Conservation (phyloP, 306 rosid genomes). For the Fagus crenata region DNA sequence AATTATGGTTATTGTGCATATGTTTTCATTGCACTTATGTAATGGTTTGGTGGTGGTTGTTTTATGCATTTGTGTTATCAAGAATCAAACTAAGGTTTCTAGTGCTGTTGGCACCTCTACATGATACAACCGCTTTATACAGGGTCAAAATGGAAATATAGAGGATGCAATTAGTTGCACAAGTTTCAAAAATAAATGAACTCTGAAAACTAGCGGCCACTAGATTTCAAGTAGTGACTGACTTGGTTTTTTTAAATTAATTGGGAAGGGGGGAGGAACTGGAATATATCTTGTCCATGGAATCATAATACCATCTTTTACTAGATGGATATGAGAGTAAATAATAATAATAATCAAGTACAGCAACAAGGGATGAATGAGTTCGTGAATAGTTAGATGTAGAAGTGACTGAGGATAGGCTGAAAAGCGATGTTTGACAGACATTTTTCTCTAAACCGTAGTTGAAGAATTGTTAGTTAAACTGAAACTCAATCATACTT, state of each 20-base stretch:
- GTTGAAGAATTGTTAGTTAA: not conserved
- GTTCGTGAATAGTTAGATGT: not conserved
- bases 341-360: not conserved
- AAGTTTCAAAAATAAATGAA: not conserved
- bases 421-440: not conserved
- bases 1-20: not conserved
- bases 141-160: not conserved
- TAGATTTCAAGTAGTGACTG: no score
- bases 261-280: no score
- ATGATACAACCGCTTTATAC: not conserved
- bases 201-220: not conserved
- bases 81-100: not conserved
- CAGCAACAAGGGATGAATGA: not conserved
- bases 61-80: not conserved
- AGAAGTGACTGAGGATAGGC: not conserved
- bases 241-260: no score
- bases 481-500: not conserved
- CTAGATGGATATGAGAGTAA: not conserved
- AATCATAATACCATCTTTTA: not conserved
- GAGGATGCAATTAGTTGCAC: not conserved
- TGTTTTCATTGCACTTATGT: not conserved
- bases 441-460: not conserved
- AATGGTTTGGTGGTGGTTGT: not conserved
- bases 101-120: not conserved
- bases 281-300: not conserved